Evolutionary conservation across 148 eudicot genomes (phyloP), one percentile per base, ranked within the genome.

Genomic region (Rhododendron mucronatum): DNA sequence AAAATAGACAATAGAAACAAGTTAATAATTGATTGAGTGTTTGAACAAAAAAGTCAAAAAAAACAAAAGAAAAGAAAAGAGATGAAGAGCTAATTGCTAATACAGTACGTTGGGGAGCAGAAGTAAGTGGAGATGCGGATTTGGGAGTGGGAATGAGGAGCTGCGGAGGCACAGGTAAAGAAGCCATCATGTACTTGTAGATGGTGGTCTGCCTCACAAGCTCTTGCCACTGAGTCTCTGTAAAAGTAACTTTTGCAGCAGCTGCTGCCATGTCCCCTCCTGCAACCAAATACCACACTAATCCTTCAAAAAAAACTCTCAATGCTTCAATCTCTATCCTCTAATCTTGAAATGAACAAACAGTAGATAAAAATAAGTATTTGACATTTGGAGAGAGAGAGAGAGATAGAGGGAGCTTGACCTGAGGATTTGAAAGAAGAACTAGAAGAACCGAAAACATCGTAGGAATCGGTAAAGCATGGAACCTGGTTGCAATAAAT

Each of bases 111-210:
- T 87, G 90, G 57, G 89, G 88, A 82, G 74, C 13, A 82, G 63
- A 10, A 47, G 85, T 41, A 83, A 61, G 26, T n/a, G 44, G 80
- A 26, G 87, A 39, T 53, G 89, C 83, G 87, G 79, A 10, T 78
- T 80, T 83, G 73, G 91, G 39, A 61, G 89, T 85, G 12, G 93
- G 91, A 15, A 87, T 18, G 41, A 95, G 91, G 57, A 95, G 96
- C 37, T 94, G 90, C 85, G 92, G 89, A 81, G 98, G 98, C 78
- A 94, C 94, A 61, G 97, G 95, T 47, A 90, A 81, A 14, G 94
- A 93, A 44, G 95, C 91, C 92, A 91, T 91, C 87, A 95, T 93
- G 90, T 94, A 94, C 90, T 91, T 93, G 92, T 81, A 94, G 63
- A 95, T 94, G 75, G 89, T 83, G 26, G 89, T 91, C 88, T 95